These are phyloP conservation scores for Yarrowia galli DNA, from an alignment of 1,139 yeast genomes.

Conservation along the genomic window DNA sequence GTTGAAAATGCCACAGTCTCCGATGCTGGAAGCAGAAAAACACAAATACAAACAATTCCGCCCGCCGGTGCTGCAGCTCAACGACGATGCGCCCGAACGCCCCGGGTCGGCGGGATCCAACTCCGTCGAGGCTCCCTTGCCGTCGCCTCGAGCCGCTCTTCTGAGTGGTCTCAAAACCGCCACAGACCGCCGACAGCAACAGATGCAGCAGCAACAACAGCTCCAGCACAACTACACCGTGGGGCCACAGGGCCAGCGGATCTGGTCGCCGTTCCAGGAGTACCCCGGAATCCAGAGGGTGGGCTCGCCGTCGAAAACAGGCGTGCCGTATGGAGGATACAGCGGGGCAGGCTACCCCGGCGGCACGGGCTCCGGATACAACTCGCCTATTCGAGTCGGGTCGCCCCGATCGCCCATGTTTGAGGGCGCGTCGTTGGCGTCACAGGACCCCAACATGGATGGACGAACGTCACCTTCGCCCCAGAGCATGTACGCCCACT, in stretches of 20 bases:
- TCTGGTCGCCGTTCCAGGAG: conserved; percentile 39
- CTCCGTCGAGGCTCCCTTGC: not conserved
- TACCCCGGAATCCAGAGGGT: conserved; percentile 40
- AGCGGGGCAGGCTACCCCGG: not conserved
- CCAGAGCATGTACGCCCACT: conserved; percentile 46
- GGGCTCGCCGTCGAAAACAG: conserved; percentile 41
- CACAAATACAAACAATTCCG: conserved; percentile 35
- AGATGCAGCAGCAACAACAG: conserved; percentile 43
- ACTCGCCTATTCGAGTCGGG: conserved; percentile 35
- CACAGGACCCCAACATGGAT: conserved; percentile 49
- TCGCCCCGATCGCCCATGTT: conserved; percentile 35
- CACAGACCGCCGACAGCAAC: conserved; percentile 48
- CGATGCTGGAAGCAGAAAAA: conserved; percentile 21
- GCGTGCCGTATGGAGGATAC: conserved; percentile 36
- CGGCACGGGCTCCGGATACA: conserved; percentile 19
- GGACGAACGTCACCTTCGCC: conserved; percentile 41
- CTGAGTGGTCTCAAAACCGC: conserved; percentile 50
- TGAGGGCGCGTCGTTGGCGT: conserved; percentile 42
- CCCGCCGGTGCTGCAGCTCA: conserved; percentile 37
- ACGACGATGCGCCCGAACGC: conserved; percentile 28
- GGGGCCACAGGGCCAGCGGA: conserved; percentile 38
- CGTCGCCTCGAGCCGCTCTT: conserved; percentile 47
- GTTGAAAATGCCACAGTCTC: conserved; percentile 1
- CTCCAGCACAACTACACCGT: conserved; percentile 40
- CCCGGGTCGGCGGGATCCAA: conserved; percentile 1